Evolutionary conservation across 1,139 yeast genomes (phyloP), one percentile per base, ranked within the genome.

Genomic region (Hemisphaericaspora lyxosophila): DNA sequence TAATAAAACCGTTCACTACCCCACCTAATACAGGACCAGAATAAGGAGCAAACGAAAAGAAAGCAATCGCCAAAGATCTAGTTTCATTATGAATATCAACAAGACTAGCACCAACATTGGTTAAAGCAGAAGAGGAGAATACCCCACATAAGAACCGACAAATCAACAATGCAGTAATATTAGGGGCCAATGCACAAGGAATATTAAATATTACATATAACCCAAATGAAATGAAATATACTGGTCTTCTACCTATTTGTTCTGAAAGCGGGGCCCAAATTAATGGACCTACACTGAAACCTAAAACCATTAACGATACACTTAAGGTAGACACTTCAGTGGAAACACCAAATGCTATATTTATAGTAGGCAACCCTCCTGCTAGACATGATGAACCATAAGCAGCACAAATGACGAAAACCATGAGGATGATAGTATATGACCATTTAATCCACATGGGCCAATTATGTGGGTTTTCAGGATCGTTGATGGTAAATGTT

Each of bases 1-100:
- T 74, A 53, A 88, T 82, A 65, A 88, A 88, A 26, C 96, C 96
- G 55, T 87, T 85, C 31, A 86, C 88, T 39, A 89, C 64, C n/a
- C 95, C 96, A 26, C 96, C 96, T 37, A 88, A 64, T 26, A 86
- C 95, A 0, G 97, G 96, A 34, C 96, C 96, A 38, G 92, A 82
- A 60, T 88, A 88, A 4, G 97, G 97, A 41, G 95, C 90, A 54
- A 88, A 88, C 23, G 95, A 88, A 59, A 88, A 89, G 52, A 84
- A 83, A 0, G 96, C 95, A 63, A 88, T 88, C 24, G 95, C 95
- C 54, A 82, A 76, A 49, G 96, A 95, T 67, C 96, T 76, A 2
- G 89, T 79, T 50, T 80, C 85, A 32, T 79, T 73, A 40, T 85
- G 85, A 68, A 89, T 76, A 64, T 89, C 97, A 36, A 94, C 94